Conservation (phyloP, 2,329 filamentous ascomycete species). For the Calonectria hongkongensis region DNA sequence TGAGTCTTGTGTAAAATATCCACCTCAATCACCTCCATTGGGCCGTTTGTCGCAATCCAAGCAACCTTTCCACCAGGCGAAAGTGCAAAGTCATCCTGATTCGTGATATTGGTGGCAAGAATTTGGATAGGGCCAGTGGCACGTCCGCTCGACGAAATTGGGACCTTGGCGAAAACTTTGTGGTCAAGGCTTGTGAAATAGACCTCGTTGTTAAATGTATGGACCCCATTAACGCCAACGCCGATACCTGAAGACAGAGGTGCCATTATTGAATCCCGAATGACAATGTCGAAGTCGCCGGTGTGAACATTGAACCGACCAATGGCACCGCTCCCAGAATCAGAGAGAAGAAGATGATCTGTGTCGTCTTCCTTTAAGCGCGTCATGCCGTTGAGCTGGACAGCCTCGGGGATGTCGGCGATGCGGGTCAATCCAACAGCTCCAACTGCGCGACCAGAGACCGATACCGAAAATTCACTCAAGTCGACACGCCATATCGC, state of each 20-base stretch:
- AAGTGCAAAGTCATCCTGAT: conserved; percentile 1
- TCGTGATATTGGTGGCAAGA: conserved; percentile 13
- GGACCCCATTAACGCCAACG: not conserved
- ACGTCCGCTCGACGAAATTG: not conserved
- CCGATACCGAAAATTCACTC: not conserved
- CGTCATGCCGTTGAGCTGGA: conserved; percentile 4
- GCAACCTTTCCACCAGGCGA: not conserved
- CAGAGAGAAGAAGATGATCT: not conserved
- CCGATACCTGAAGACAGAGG: not conserved
- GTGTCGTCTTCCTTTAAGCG: not conserved
- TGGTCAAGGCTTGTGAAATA: conserved; percentile 11
- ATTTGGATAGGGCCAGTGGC: not conserved
- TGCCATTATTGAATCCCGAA: conserved; percentile 2
- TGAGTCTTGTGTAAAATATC: not conserved
- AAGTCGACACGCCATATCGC: conserved; percentile 1
- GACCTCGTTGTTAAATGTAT: not conserved
- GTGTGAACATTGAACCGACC: not conserved
- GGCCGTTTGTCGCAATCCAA: conserved; percentile 6
- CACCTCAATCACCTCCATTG: conserved; percentile 8
- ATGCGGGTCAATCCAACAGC: not conserved
- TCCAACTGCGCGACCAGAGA: not conserved
- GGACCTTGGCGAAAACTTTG: not conserved
- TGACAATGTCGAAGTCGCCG: not conserved
- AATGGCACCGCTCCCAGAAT: conserved; percentile 1
- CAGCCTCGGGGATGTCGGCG: not conserved